A percentile compares a stretch with the other conserved stretches of the same genome.
phyloP scores from a whole-genome alignment of 306 rosid species.

The Parietaria judaica region DNA sequence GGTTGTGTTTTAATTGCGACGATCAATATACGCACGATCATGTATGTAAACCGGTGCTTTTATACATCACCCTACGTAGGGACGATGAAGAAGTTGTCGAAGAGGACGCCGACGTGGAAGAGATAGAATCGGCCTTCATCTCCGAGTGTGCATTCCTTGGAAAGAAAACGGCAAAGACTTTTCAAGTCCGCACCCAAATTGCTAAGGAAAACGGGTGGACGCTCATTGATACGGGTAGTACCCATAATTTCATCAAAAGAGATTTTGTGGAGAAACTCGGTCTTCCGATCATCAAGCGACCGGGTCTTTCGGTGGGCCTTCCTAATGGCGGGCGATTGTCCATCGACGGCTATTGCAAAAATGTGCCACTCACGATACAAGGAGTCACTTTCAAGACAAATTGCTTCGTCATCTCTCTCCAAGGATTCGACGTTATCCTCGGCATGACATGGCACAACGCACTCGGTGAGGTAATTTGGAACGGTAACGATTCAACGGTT shows the following conservation, averaged over 20 bases:
- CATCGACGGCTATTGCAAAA: no score
- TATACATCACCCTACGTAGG: background rate
- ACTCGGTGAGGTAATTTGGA: background rate
- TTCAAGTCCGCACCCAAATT: no score
- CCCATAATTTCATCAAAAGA: background rate
- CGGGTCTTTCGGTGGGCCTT: background rate
- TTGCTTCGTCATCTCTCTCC: no score
- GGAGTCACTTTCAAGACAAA: no score
- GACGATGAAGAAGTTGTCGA: background rate
- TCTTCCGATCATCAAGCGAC: background rate
- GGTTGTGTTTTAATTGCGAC: background rate
- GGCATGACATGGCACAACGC: background rate
- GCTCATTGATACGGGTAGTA: no score
- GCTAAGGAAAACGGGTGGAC: no score
- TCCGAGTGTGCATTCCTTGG: background rate
- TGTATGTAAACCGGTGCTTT: background rate
- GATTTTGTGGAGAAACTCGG: background rate
- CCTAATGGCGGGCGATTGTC: background rate
- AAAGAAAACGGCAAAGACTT: no score
- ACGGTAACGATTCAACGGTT: background rate
- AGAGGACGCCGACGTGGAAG: background rate
- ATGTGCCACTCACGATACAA: no score
- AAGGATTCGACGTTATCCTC: background rate
- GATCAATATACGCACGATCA: background rate
- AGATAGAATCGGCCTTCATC: background rate